These are phyloP conservation scores for Bipolaris gigantea DNA, from an alignment of 2,329 filamentous ascomycete species.

Conservation along the genomic window DNA sequence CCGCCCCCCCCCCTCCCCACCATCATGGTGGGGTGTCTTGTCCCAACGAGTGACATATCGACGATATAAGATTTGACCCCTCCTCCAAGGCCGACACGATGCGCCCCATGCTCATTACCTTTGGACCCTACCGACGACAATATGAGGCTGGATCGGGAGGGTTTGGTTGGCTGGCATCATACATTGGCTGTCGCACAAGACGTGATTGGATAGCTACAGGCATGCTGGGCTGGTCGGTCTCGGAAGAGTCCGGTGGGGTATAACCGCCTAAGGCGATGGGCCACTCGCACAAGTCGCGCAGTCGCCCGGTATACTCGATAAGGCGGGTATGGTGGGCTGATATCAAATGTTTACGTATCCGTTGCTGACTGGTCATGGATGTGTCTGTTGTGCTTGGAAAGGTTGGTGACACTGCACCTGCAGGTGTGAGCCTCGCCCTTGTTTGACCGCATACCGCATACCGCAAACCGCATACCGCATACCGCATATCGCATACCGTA, in stretches of 20 bases:
- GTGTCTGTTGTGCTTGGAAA: neutral
- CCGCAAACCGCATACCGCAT: too few species aligned
- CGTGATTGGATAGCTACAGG: neutral
- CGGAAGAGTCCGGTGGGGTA: neutral
- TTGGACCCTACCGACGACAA: neutral
- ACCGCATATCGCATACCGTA: too few species aligned
- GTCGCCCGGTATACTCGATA: neutral
- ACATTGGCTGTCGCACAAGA: neutral
- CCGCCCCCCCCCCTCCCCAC: neutral
- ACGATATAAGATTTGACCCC: neutral
- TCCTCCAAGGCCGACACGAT: neutral
- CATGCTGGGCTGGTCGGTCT: neutral
- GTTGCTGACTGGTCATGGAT: neutral
- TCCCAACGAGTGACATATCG: constrained; percentile 12
- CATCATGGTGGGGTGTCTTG: neutral
- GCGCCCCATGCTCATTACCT: neutral
- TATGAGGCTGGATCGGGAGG: neutral
- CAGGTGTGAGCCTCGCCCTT: neutral
- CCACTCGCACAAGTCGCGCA: constrained; percentile 10
- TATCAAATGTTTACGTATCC: constrained; percentile 1
- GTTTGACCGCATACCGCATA: neutral
- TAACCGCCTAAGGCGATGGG: constrained; percentile 3
- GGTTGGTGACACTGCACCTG: neutral
- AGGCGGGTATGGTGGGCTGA: neutral
- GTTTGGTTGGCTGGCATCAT: neutral